phyloP scores from a whole-genome alignment of 331 rosid species.

The Quercus lobata region DNA sequence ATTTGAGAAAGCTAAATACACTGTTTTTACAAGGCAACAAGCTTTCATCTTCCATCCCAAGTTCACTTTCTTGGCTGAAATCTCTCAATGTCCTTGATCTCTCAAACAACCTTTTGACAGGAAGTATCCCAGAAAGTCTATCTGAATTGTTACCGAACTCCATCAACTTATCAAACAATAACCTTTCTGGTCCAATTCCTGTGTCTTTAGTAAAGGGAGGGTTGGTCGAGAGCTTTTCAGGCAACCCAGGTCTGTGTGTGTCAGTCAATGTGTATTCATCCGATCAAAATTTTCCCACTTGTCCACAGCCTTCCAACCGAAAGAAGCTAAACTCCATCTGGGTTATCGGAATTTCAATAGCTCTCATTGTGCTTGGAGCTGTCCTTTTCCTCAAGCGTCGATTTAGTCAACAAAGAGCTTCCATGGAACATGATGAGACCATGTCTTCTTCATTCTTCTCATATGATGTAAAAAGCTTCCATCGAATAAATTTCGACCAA shows the following conservation, averaged over 20 bases:
- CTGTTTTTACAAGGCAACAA: slow-evolving; percentile 78
- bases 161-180: slow-evolving; percentile 76
- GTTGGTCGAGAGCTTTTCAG: slow-evolving; percentile 80
- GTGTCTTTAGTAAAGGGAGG: slow-evolving; percentile 71
- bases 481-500: slow-evolving; percentile 65
- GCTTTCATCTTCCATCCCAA: slow-evolving; percentile 70
- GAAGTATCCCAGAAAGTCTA: slow-evolving; percentile 82
- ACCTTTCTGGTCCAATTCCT: slow-evolving; percentile 87
- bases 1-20: slow-evolving; percentile 59
- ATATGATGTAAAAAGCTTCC: slow-evolving; percentile 80
- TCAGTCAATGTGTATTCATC: slow-evolving; percentile 43
- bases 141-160: slow-evolving; percentile 71
- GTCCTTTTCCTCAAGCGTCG: slow-evolving; percentile 57
- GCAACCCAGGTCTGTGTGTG: slow-evolving; percentile 79
- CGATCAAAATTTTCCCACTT: slow-evolving; percentile 46
- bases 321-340: slow-evolving; percentile 64
- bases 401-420: slow-evolving; percentile 43
- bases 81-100: slow-evolving; percentile 93
- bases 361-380: slow-evolving; percentile 60
- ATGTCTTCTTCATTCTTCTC: slow-evolving; percentile 56
- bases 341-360: slow-evolving; percentile 60
- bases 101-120: slow-evolving; percentile 73
- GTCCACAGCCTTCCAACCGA: slow-evolving; percentile 33
- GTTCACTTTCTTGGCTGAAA: slow-evolving; percentile 53
- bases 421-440: slow-evolving; percentile 63